Evolutionary conservation across 768 basidiomycete species (phyloP).

Genomic region (Kwoniella bestiolae): DNA sequence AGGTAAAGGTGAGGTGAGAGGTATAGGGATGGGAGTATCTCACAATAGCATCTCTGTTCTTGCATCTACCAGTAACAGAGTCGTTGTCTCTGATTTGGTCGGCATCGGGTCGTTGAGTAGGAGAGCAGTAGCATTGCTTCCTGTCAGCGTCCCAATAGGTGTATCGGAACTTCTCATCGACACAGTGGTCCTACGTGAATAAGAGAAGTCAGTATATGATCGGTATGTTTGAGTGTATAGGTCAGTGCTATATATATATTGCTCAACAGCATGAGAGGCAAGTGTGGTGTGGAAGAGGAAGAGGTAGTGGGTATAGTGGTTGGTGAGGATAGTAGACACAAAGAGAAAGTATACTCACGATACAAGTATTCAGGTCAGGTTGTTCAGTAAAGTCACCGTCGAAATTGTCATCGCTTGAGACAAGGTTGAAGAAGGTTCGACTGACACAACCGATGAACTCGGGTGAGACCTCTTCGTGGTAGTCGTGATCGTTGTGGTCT

Average conservation of each 20-base stretch:
- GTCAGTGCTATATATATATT: not conserved
- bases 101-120: conserved; percentile 23
- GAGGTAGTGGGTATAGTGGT: not conserved
- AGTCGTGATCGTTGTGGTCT: not conserved
- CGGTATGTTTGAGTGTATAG: not conserved
- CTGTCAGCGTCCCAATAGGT: conserved; percentile 20
- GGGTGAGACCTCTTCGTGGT: not conserved
- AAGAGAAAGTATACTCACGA: not conserved
- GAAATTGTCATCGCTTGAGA: conserved; percentile 14
- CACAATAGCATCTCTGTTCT: conserved; percentile 15
- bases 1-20: not conserved
- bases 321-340: not conserved
- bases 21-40: not conserved
- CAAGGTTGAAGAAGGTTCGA: conserved; percentile 20
- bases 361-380: conserved; percentile 12
- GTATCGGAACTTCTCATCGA: conserved; percentile 19
- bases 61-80: conserved; percentile 1
- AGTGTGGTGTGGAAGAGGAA: not conserved
- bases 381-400: conserved; percentile 17
- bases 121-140: conserved; percentile 21
- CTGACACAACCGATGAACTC: conserved; percentile 22
- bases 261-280: not conserved
- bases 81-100: conserved; percentile 21
- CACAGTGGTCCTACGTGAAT: conserved; percentile 10
- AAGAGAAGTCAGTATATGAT: not conserved